Conservation (phyloP, 2,329 filamentous ascomycete species). For the Ceratocystis alfenasii region DNA sequence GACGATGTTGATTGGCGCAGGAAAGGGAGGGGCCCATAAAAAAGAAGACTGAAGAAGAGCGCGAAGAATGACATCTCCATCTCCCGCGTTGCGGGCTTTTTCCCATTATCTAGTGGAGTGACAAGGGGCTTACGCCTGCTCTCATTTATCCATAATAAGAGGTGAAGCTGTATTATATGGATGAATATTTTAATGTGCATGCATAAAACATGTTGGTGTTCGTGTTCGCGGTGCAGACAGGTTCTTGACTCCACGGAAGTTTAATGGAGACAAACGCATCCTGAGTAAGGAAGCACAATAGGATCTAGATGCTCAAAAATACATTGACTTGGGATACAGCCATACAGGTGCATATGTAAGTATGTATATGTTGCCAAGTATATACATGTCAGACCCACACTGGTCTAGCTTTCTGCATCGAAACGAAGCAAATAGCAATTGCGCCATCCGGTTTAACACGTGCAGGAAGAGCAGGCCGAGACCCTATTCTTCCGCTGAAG, state of each 20-base stretch:
- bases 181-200: no score
- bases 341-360: no score
- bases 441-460: neutral
- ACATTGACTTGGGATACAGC: neutral
- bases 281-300: neutral
- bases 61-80: neutral
- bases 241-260: no score
- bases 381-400: conserved; percentile 8
- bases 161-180: no score
- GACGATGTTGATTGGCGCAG: neutral
- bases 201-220: no score
- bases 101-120: neutral
- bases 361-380: no score
- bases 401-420: neutral
- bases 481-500: neutral
- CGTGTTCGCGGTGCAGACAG: no score
- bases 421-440: conserved; percentile 1
- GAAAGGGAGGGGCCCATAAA: neutral
- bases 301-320: conserved; percentile 4
- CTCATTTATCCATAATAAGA: no score
- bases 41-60: neutral
- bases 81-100: neutral
- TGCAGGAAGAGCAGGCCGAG: neutral
- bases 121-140: neutral
- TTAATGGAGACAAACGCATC: no score